Base-by-base conservation (phyloP, 1,284 basidiomycete species). In the Sanghuangporus baumii region DNA sequence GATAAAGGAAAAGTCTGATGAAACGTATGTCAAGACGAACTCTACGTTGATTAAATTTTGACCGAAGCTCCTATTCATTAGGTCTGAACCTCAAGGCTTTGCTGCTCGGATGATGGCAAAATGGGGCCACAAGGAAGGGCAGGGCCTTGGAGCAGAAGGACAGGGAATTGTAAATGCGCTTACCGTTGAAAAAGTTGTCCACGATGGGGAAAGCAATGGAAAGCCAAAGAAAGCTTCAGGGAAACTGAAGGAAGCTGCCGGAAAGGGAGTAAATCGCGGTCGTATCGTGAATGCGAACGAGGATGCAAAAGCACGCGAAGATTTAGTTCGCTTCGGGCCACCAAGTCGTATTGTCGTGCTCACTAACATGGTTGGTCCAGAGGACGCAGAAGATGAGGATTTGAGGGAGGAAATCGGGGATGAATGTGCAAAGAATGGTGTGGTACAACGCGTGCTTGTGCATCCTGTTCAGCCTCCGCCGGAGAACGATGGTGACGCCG, bases 71-170 rank as follows among this genome's bases (percentile, higher is more conserved):
- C 65, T 46, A 14, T 20, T 14, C 20, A 52, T 40, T 59, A 88
- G 88, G 66, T 77, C 82, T 52, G 84, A 89, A 66, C 83, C 86
- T 0, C 84, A 85, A 60, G 83, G 82, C 7, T 93, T 94, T 69
- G 91, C 90, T 18, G 85, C 86, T 12, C 85, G 89, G 31, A 72
- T 92, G 64, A 94, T 94, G 93, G 88, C 91, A 5, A 96, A 94
- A 76, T 96, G 91, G 91, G 95, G 95, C 0, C 94, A 97, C 74
- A 91, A 91, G 71, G 90, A 94, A 71, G 95, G 95, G 1, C 88
- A 94, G 74, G 95, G 93, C 11, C 81, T 97, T 1, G 95, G 94
- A 55, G 87, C 83, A 0, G 86, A 89, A 65, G 91, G 88, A 2
- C 82, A 83, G 11, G 95, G 95, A 5, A 96, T 97, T 60, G 84